Conservation (phyloP, 2,329 filamentous ascomycete species). For the Paramyrothecium sp. region DNA sequence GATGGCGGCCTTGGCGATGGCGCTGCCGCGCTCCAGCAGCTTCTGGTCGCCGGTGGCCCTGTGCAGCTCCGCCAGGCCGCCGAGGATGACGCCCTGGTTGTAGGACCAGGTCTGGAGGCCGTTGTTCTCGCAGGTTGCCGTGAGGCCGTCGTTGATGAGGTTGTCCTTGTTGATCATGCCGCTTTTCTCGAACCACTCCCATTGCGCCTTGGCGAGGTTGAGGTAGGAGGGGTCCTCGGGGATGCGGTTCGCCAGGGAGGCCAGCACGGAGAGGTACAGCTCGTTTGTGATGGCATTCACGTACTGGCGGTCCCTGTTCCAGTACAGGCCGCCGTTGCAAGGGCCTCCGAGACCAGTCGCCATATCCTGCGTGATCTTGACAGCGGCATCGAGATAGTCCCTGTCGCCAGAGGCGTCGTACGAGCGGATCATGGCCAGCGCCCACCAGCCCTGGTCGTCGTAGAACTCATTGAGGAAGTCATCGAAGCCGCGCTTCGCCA, state of each 20-base stretch:
- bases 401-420: slow-evolving; percentile 52
- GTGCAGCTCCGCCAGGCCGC: slow-evolving; percentile 51
- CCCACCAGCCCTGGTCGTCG: slow-evolving; percentile 66
- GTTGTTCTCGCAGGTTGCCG: slow-evolving; percentile 48
- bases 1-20: slow-evolving; percentile 50
- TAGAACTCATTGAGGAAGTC: slow-evolving; percentile 53
- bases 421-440: slow-evolving; percentile 54
- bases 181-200: slow-evolving; percentile 50
- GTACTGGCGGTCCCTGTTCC: slow-evolving; percentile 50
- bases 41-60: slow-evolving; percentile 38
- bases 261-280: slow-evolving; percentile 52
- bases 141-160: slow-evolving; percentile 55
- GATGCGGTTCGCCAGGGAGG: slow-evolving; percentile 50
- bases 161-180: slow-evolving; percentile 51
- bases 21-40: not conserved
- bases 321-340: slow-evolving; percentile 56
- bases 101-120: slow-evolving; percentile 50
- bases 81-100: slow-evolving; percentile 59
- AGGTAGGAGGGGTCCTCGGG: slow-evolving; percentile 39
- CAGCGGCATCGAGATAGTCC: slow-evolving; percentile 53
- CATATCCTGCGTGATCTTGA: slow-evolving; percentile 56
- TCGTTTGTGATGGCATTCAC: slow-evolving; percentile 60
- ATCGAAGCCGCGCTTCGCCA: slow-evolving; percentile 27
- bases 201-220: slow-evolving; percentile 47
- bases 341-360: slow-evolving; percentile 42